phyloP scores from a whole-genome alignment of 208 protist species.

The Polymyxa betae region DNA sequence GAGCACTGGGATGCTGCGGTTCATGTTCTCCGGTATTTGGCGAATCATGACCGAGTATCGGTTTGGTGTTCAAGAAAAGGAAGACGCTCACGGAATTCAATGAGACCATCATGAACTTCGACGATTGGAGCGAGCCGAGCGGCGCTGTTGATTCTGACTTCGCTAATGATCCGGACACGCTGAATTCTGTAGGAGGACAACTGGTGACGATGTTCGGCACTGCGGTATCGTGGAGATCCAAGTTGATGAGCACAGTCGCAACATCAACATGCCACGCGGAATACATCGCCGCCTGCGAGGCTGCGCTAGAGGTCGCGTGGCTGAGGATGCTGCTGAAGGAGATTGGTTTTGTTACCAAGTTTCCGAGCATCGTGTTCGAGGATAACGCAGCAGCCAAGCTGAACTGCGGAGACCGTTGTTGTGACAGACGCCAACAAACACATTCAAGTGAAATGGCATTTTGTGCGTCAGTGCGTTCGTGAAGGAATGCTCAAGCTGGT shows the following conservation, averaged over 20 bases:
- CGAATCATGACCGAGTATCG: not conserved
- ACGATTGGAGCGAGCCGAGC: not conserved
- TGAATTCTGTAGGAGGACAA: not conserved
- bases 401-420: not conserved
- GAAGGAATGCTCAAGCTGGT: too few relatives aligned
- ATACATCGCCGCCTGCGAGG: not conserved
- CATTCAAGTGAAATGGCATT: not conserved
- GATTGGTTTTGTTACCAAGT: not conserved
- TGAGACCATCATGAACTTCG: not conserved
- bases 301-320: not conserved
- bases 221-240: not conserved
- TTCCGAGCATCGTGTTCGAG: not conserved
- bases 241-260: not conserved
- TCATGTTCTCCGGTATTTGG: not conserved
- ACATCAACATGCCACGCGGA: not conserved
- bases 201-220: not conserved
- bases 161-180: not conserved
- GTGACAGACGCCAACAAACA: not conserved
- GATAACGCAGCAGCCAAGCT: not conserved
- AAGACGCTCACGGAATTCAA: not conserved
- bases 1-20: not conserved
- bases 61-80: not conserved
- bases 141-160: not conserved
- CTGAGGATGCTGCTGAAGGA: not conserved
- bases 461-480: not conserved